Evolutionary conservation across 208 protist species (phyloP).

Genomic region (Crithidia thermophila): DNA sequence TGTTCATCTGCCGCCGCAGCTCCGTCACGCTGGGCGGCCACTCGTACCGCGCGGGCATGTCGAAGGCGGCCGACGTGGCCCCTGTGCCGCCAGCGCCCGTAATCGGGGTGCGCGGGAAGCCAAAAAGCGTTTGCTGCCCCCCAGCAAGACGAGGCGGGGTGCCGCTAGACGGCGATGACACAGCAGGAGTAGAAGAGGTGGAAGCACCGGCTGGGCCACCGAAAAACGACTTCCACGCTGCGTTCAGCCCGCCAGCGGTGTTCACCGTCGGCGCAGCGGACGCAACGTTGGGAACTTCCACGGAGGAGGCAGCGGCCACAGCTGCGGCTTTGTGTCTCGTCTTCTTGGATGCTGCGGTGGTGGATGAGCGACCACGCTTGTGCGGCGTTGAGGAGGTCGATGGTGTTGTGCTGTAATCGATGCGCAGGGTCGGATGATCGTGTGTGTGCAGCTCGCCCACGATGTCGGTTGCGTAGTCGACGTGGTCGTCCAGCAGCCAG

Average conservation of each 20-base stretch:
- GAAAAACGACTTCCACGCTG: constrained; percentile 31
- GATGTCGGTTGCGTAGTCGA: constrained; percentile 38
- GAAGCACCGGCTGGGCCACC: neutral
- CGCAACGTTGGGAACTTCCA: no score
- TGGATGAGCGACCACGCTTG: no score
- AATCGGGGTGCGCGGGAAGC: neutral
- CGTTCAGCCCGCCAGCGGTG: neutral
- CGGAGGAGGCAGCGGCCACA: constrained; percentile 4
- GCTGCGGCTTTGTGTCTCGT: no score
- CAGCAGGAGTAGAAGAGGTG: neutral
- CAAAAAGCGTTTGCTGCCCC: constrained; percentile 20
- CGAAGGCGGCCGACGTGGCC: neutral
- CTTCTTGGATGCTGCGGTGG: no score
- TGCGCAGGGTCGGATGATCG: constrained; percentile 31
- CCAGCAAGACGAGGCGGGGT: neutral
- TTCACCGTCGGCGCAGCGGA: neutral
- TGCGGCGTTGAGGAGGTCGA: neutral
- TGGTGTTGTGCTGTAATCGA: constrained; percentile 22
- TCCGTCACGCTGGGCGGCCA: constrained; percentile 26
- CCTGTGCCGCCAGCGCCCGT: neutral
- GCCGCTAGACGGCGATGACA: neutral
- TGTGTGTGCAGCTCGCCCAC: constrained; percentile 36
- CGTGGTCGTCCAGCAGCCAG: constrained; percentile 38
- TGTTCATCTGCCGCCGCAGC: constrained; percentile 6
- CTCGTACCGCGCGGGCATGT: constrained; percentile 15